These are phyloP conservation scores for Malus hybrid DNA, from an alignment of 331 rosid genomes.

Conservation along the genomic window DNA sequence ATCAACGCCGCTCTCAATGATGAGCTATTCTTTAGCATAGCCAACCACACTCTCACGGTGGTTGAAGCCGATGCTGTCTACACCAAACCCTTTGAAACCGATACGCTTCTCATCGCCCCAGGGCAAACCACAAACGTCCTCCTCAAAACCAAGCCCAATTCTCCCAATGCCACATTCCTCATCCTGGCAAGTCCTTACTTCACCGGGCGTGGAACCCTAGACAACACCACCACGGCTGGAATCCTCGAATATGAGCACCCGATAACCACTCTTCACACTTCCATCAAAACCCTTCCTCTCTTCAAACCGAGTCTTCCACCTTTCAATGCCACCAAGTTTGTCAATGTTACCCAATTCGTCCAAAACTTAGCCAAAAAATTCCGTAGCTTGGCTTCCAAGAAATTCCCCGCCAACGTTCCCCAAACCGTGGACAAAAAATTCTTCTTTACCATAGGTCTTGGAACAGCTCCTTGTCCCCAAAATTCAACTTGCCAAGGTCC, in stretches of 20 bases:
- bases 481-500: conserved; percentile 88
- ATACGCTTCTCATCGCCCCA: conserved; percentile 43
- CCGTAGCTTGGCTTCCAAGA: conserved; percentile 43
- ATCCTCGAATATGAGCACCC: conserved; percentile 52
- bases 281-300: conserved; percentile 21
- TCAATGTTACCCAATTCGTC: conserved; percentile 57
- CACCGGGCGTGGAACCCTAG: conserved; percentile 49
- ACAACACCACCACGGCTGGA: conserved; percentile 68
- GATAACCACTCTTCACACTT: neutral
- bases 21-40: conserved; percentile 71
- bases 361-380: conserved; percentile 37
- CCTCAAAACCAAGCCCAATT: conserved; percentile 49
- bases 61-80: conserved; percentile 73
- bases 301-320: conserved; percentile 52
- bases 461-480: conserved; percentile 56
- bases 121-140: conserved; percentile 77
- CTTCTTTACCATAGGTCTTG: conserved; percentile 68
- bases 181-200: conserved; percentile 58
- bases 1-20: conserved; percentile 91
- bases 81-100: conserved; percentile 55
- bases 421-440: conserved; percentile 43
- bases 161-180: conserved; percentile 55
- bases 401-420: conserved; percentile 62
- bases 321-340: conserved; percentile 52
- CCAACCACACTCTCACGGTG: conserved; percentile 59